phyloP scores from a whole-genome alignment of 345 rosid genomes.

The thale cress (Arabidopsis thaliana) region TAIR10.1 NC_003070.9:9321001-9321500 shows the following conservation, averaged over 20 bases:
- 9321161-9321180: constrained; percentile 57
- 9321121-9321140: constrained; percentile 63
- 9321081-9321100: constrained; percentile 63
- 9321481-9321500: neutral
- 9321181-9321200: constrained; percentile 68
- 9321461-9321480: constrained; percentile 42
- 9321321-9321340: constrained; percentile 60
- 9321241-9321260: constrained; percentile 54
- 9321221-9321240: constrained; percentile 58
- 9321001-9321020: constrained; percentile 56
- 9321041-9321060: constrained; percentile 41
- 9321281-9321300: constrained; percentile 63
- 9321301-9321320: constrained; percentile 59
- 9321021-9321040: constrained; percentile 58
- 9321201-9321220: constrained; percentile 58
- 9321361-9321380: constrained; percentile 50
- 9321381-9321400: constrained; percentile 38
- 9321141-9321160: constrained; percentile 54
- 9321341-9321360: constrained; percentile 46
- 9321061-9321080: constrained; percentile 57
- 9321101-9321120: constrained; percentile 52
- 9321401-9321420: constrained; percentile 12
- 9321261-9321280: constrained; percentile 61
- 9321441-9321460: constrained; percentile 39
- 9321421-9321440: constrained; percentile 14